These are phyloP conservation scores for Chlorella sp. DNA, from an alignment of 139 green algal genomes.

Conservation along the genomic window DNA sequence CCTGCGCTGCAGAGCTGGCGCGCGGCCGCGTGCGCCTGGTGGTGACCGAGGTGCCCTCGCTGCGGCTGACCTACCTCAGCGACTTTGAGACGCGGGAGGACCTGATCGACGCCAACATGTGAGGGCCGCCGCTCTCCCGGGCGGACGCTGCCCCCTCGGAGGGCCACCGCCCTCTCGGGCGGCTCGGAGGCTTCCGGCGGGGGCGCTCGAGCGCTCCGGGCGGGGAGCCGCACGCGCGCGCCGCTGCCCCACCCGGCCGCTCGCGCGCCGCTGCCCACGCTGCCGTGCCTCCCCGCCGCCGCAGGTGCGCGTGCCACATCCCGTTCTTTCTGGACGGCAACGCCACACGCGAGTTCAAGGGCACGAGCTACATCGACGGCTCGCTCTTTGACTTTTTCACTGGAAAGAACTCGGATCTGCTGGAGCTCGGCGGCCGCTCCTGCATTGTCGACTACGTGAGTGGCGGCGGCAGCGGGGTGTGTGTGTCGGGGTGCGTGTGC, in stretches of 20 bases:
- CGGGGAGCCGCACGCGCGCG: too few species aligned
- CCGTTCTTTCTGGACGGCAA: conserved; percentile 72
- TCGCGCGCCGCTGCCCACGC: not conserved
- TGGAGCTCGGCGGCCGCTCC: conserved; percentile 37
- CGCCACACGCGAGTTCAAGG: conserved; percentile 39
- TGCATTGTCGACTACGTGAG: conserved; percentile 55
- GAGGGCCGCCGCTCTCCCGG: too few species aligned
- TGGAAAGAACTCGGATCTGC: conserved; percentile 38
- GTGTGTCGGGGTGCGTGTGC: too few species aligned
- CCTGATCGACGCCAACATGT: conserved; percentile 64
- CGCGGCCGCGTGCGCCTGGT: conserved; percentile 43
- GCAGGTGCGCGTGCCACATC: conserved; percentile 62
- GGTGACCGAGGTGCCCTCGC: conserved; percentile 40
- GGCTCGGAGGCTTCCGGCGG: too few species aligned
- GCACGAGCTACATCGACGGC: conserved; percentile 55
- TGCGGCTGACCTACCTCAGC: conserved; percentile 41
- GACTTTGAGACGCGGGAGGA: conserved; percentile 55
- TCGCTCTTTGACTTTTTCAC: conserved; percentile 56
- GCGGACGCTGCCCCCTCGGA: too few species aligned
- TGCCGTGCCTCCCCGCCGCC: not conserved
- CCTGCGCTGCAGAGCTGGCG: too few species aligned
- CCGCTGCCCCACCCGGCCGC: too few species aligned
- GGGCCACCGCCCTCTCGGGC: too few species aligned
- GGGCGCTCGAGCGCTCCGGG: too few species aligned
- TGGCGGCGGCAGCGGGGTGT: not conserved